Conservation (phyloP, 2,329 filamentous ascomycete genomes). For the Rachicladosporium sp. region DNA sequence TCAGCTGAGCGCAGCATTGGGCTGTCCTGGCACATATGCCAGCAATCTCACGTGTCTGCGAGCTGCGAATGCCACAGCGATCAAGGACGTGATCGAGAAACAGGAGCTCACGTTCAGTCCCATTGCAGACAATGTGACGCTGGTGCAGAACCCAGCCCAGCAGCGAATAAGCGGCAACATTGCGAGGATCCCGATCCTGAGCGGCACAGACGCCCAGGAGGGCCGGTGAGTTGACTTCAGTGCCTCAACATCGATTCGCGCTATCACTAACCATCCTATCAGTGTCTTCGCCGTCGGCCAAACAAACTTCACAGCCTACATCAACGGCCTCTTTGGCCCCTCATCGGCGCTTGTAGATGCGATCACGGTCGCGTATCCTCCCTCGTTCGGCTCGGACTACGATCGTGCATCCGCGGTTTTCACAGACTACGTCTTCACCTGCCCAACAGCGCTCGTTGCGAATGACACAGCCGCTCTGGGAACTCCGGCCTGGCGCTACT, state of each 20-base stretch:
- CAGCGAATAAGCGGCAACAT: constrained; percentile 3
- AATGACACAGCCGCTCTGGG: constrained; percentile 7
- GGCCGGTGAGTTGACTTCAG: constrained; percentile 1
- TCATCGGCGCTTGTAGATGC: constrained; percentile 11
- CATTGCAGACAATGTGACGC: constrained; percentile 22
- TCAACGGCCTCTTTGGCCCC: constrained; percentile 10
- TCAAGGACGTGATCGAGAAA: constrained; percentile 21
- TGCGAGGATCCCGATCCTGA: constrained; percentile 10
- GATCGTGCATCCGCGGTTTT: constrained; percentile 1
- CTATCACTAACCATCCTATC: background rate
- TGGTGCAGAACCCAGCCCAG: constrained; percentile 17
- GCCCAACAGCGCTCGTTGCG: constrained; percentile 11
- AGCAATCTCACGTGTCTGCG: constrained; percentile 20
- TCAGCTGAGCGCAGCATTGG: constrained; percentile 14
- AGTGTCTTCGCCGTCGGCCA: constrained; percentile 21
- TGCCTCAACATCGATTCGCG: background rate
- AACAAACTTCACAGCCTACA: constrained; percentile 14
- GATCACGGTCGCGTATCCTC: constrained; percentile 19
- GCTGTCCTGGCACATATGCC: constrained; percentile 15
- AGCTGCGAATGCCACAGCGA: constrained; percentile 18
- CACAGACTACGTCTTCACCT: constrained; percentile 17
- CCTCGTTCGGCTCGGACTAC: background rate
- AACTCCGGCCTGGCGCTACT: constrained; percentile 18
- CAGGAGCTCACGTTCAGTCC: constrained; percentile 21
- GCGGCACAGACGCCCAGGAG: constrained; percentile 18